phyloP scores from a whole-genome alignment of 2,329 filamentous ascomycete species.

The Thermothelomyces thermophilus region DNA sequence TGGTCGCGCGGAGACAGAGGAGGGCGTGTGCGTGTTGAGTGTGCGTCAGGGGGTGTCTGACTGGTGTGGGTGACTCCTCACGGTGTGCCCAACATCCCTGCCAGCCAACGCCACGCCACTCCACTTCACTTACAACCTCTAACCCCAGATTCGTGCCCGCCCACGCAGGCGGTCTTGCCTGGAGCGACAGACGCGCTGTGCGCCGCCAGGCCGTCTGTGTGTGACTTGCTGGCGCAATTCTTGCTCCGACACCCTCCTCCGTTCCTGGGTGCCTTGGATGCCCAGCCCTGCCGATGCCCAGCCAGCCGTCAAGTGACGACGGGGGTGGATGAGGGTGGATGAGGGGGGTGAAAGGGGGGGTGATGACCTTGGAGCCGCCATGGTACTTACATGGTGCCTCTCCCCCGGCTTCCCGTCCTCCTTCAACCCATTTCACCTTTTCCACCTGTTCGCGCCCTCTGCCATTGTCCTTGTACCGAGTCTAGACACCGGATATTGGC shows the following conservation, averaged over 20 bases:
- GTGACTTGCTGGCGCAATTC: slow-evolving; percentile 23
- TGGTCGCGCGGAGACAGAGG: not conserved
- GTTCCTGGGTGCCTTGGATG: slow-evolving; percentile 14
- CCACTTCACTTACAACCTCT: slow-evolving; percentile 9
- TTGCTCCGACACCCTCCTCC: slow-evolving; percentile 13
- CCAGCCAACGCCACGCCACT: slow-evolving; percentile 12
- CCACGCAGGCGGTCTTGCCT: slow-evolving; percentile 8
- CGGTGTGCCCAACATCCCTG: slow-evolving; percentile 2
- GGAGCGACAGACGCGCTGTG: slow-evolving; percentile 20
- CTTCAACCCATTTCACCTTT: slow-evolving; percentile 11
- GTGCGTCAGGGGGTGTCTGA: slow-evolving; percentile 16
- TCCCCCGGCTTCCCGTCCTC: slow-evolving; percentile 7
- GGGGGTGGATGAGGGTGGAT: not conserved
- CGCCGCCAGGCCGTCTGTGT: slow-evolving; percentile 10
- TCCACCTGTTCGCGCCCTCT: slow-evolving; percentile 1
- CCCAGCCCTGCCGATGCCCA: slow-evolving; percentile 15
- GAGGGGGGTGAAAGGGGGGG: not conserved
- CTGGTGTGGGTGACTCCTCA: slow-evolving; percentile 14
- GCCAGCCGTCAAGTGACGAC: slow-evolving; percentile 12
- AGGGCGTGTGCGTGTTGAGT: slow-evolving; percentile 15
- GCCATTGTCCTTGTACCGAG: not conserved
- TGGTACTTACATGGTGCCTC: slow-evolving; percentile 17
- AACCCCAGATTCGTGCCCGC: slow-evolving; percentile 19
- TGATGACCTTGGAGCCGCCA: not conserved
- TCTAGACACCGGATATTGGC: slow-evolving; percentile 3